Conservation (phyloP, 139 green algal genomes). For the Protoeuglena noctilucae region DNA sequence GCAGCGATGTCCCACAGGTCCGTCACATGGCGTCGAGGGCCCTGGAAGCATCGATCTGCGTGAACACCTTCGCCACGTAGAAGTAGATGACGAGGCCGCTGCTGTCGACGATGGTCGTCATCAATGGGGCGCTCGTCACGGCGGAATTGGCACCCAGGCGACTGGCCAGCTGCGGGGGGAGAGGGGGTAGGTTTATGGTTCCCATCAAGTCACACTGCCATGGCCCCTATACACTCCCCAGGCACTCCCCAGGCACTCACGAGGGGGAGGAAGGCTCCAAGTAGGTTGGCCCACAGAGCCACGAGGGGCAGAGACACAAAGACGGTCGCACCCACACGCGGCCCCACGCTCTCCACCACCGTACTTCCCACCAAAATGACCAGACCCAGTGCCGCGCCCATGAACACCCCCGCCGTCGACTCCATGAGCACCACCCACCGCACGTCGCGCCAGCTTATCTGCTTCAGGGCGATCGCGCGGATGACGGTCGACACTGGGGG, state of each 20-base stretch:
- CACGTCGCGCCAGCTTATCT: conserved; percentile 26
- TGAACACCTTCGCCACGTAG: conserved; percentile 22
- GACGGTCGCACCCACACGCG: conserved; percentile 26
- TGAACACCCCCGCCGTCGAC: conserved; percentile 23
- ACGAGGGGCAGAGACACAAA: conserved; percentile 46
- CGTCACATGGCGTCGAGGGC: too few species aligned
- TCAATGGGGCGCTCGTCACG: conserved; percentile 44
- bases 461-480: conserved; percentile 28
- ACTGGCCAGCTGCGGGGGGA: background rate
- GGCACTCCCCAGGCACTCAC: too few species aligned
- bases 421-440: conserved; percentile 32
- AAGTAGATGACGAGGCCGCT: conserved; percentile 54
- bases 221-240: background rate
- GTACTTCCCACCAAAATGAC: conserved; percentile 27
- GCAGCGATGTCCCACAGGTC: too few species aligned
- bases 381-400: conserved; percentile 33
- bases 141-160: conserved; percentile 37
- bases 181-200: background rate
- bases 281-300: conserved; percentile 40
- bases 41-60: too few species aligned
- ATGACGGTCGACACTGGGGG: conserved; percentile 53
- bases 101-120: conserved; percentile 45
- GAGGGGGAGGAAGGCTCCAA: conserved; percentile 40
- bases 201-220: background rate
- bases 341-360: conserved; percentile 26